Percentiles rank a stretch among this genome's conserved stretches.
These are phyloP conservation scores for Boletus tylopilopsis DNA, from an alignment of 768 basidiomycete genomes.

Conservation along the genomic window DNA sequence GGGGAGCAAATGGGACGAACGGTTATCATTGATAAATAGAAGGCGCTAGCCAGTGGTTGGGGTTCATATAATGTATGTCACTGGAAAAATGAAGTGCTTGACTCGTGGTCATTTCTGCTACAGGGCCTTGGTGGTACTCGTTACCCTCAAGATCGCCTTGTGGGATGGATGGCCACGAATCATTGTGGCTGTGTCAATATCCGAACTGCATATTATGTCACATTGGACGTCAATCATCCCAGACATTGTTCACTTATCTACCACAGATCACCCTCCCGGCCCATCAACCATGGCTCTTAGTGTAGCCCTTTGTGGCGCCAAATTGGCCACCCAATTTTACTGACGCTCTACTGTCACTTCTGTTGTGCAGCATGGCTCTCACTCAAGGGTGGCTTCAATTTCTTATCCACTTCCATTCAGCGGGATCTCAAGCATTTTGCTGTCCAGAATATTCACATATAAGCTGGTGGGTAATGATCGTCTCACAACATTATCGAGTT, in stretches of 20 bases:
- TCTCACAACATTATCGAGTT: constrained; percentile 13
- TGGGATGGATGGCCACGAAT: constrained; percentile 6
- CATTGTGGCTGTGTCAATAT: neutral
- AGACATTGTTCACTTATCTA: no score
- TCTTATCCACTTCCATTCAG: neutral
- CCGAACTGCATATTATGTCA: no score
- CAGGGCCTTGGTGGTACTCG: constrained; percentile 2
- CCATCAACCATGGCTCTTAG: constrained; percentile 11
- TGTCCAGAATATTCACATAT: neutral
- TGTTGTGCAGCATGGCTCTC: constrained; percentile 17
- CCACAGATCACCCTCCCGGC: constrained; percentile 1
- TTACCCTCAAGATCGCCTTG: neutral
- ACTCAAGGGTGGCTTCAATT: constrained; percentile 15
- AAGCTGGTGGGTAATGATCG: constrained; percentile 3
- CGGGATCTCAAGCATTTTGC: neutral
- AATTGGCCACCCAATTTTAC: neutral
- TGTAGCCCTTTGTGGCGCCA: neutral
- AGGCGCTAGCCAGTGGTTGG: neutral
- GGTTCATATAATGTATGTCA: constrained; percentile 1
- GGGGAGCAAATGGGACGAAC: constrained; percentile 8
- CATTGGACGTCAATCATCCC: no score
- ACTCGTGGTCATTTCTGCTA: constrained; percentile 11
- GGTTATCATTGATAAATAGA: constrained; percentile 3
- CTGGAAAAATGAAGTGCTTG: constrained; percentile 7
- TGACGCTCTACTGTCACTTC: constrained; percentile 3